Evolutionary conservation across 2,329 filamentous ascomycete genomes (phyloP).

Genomic region (Cercospora brassicicola): DNA sequence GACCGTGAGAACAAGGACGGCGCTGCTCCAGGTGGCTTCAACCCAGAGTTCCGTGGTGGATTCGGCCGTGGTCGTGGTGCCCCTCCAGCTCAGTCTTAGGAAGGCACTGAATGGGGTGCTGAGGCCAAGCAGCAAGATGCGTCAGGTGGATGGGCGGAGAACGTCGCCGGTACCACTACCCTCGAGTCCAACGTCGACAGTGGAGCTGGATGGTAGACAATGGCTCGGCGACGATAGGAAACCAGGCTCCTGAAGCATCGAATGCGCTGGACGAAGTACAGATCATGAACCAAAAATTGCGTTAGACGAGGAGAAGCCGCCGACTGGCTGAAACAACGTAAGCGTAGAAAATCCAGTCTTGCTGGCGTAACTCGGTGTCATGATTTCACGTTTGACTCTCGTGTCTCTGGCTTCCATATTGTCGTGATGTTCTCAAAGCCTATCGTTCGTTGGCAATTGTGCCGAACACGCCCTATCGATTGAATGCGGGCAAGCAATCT

Average conservation of each 20-base stretch:
- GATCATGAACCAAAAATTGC: constrained; percentile 12
- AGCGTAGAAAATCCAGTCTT: constrained; percentile 23
- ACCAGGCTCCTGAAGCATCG: neutral
- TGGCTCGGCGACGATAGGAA: neutral
- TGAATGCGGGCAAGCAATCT: constrained; percentile 9
- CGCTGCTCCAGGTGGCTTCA: constrained; percentile 79
- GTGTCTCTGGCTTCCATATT: neutral
- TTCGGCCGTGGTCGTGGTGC: constrained; percentile 66
- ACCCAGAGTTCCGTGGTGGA: constrained; percentile 75
- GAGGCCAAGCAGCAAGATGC: constrained; percentile 8
- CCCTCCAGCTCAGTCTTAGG: constrained; percentile 49
- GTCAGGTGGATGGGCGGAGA: constrained; percentile 12
- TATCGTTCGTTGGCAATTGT: neutral
- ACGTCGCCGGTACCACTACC: constrained; percentile 10
- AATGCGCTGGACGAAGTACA: neutral
- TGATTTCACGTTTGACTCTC: constrained; percentile 1
- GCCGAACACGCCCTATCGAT: neutral
- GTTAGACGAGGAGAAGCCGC: constrained; percentile 16
- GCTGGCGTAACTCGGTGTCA: constrained; percentile 19
- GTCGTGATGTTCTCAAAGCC: neutral
- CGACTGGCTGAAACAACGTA: constrained; percentile 20
- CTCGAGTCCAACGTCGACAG: constrained; percentile 2
- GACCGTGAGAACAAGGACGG: constrained; percentile 91
- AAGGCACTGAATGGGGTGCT: constrained; percentile 21
- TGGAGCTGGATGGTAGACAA: constrained; percentile 11